phyloP scores from a whole-genome alignment of 345 rosid species.

The Salix suchowensis region DNA sequence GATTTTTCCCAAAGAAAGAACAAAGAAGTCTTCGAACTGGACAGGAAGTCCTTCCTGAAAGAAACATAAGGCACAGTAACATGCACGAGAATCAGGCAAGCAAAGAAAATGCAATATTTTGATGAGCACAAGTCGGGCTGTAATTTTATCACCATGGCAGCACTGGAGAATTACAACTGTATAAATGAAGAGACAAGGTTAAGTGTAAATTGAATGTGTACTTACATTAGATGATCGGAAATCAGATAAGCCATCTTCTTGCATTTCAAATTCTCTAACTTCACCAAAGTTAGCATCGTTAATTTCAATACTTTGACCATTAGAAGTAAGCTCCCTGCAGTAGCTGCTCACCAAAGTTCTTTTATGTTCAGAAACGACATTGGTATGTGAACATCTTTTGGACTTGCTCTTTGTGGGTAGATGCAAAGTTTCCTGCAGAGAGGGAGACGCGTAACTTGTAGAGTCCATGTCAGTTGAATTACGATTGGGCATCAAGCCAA shows the following conservation, averaged over 20 bases:
- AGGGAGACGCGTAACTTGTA: conserved; percentile 43
- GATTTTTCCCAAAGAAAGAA: conserved; percentile 74
- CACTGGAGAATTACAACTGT: neutral
- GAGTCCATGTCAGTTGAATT: conserved; percentile 40
- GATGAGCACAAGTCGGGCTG: no score
- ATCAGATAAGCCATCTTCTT: conserved; percentile 31
- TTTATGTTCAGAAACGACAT: conserved; percentile 56
- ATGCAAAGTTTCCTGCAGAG: conserved; percentile 45
- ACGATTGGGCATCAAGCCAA: conserved; percentile 58
- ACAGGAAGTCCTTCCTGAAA: conserved; percentile 76
- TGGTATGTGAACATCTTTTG: conserved; percentile 32
- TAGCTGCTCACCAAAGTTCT: conserved; percentile 37
- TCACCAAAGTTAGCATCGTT: conserved; percentile 34
- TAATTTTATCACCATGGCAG: neutral
- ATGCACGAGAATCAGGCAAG: conserved; percentile 13
- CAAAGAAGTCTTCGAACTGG: conserved; percentile 88
- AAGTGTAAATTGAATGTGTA: conserved; percentile 8
- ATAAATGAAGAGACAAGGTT: neutral
- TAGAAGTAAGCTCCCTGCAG: conserved; percentile 37
- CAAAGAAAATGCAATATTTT: conserved; percentile 8
- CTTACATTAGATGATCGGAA: conserved; percentile 53
- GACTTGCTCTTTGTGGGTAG: conserved; percentile 60
- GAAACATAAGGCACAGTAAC: conserved; percentile 31
- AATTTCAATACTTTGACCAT: conserved; percentile 35
- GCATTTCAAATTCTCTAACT: conserved; percentile 35